Evolutionary conservation across 1,139 yeast species (phyloP), one percentile per base, ranked within the genome.

Genomic region (Yamadazyma sp.): DNA sequence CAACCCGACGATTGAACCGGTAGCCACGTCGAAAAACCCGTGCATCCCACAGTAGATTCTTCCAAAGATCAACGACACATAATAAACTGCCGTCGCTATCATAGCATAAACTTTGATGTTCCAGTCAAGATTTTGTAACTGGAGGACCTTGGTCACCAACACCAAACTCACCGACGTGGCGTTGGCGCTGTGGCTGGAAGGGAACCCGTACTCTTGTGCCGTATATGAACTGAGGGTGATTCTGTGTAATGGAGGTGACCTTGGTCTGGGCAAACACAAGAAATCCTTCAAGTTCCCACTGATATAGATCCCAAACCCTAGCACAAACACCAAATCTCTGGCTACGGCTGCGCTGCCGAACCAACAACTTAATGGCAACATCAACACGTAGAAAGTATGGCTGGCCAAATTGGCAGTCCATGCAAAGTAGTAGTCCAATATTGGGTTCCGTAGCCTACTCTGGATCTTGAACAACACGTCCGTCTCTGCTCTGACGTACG

Each of bases 1-100:
- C 0, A 65, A 40, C 0, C 98, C 98, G 20, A 88, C 69, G 0
- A 74, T 0, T 0, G 80, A 64, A 2, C 98, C 98, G 9, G 78
- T 62, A 1, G 68, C 39, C 4, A 92, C 70, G 58, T 92, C 98
- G 24, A 87, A 64, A 46, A 87, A 78, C 2, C 98, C 98, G 62
- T 92, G 98, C 98, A 92, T 92, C 4, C 98, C 98, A 60, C 97
- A 91, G 62, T 92, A 92, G 6, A 92, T 59, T 41, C 98, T 70
- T 22, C 98, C 98, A 47, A 79, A 61, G 1, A 87, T 77, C 47
- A 92, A 69, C 9, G 94, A 81, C 18, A 70, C 46, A 54, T 81
- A 84, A 57, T 91, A 89, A 9, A 48, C 29, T 3, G 23, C 31
- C 4, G 40, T 37, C 27, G 34, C 38, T 2, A 38, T 25, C 12